Evolutionary conservation across 306 rosid species (phyloP).

Genomic region (Senna siamea): DNA sequence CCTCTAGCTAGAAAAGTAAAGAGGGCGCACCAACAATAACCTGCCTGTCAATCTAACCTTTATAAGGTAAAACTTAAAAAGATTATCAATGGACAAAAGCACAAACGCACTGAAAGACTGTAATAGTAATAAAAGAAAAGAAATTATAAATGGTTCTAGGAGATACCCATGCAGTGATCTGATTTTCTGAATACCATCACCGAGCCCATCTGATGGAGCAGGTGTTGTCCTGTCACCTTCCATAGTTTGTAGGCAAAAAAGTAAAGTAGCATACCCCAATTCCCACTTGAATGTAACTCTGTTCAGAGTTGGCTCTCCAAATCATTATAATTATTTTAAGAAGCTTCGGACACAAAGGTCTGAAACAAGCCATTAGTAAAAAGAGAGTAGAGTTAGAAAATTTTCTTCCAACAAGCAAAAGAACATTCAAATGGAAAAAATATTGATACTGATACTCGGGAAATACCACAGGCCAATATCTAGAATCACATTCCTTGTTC

Average conservation of each 20-base stretch:
- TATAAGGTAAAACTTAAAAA: not conserved
- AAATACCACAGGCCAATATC: conserved; percentile 2
- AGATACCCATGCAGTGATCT: conserved; percentile 79
- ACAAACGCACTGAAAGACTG: not conserved
- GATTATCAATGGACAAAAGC: not conserved
- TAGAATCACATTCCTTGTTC: not conserved
- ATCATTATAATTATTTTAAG: conserved; percentile 37
- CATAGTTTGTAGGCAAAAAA: conserved; percentile 58
- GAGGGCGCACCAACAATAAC: not conserved
- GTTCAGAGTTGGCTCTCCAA: conserved; percentile 44
- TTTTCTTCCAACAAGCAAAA: conserved; percentile 6
- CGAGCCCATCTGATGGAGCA: conserved; percentile 54
- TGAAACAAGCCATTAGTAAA: conserved; percentile 19
- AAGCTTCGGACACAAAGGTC: conserved; percentile 42
- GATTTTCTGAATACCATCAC: conserved; percentile 53
- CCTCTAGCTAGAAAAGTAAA: not conserved
- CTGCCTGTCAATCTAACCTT: not conserved
- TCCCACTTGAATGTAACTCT: conserved; percentile 50
- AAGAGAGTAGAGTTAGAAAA: conserved; percentile 11
- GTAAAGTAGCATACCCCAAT: conserved; percentile 56
- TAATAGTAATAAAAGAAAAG: conserved; percentile 6
- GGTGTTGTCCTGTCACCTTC: conserved; percentile 57
- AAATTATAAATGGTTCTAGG: not conserved
- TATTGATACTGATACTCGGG: not conserved
- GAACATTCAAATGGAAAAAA: conserved; percentile 15